Evolutionary conservation across 108 stramenopile species (phyloP), one percentile per base, ranked within the genome.

Genomic region (Mediolabrus comicus): DNA sequence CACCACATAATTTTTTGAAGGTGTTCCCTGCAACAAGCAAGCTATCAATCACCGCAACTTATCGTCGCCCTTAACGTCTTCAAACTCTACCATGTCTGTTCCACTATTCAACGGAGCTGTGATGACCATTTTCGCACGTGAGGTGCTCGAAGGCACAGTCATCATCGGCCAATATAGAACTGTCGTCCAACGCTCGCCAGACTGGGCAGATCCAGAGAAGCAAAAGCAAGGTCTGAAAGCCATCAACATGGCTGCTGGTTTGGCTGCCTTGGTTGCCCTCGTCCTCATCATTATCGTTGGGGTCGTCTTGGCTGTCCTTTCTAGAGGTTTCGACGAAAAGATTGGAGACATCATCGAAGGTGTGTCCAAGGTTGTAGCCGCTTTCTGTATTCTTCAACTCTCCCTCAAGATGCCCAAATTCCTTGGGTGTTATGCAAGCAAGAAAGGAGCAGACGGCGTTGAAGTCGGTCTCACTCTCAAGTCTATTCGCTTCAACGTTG

Each of bases 401-500:
- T 88, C 87, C n/a, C 59, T 87, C 24, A 92, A 92, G 62, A 78
- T 92, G 56, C 91, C 91, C 24, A 88, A 83, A 53, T 92, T 84
- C 38, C 71, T 92, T 11, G 91, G 87, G 4, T 41, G 89, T 6
- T 92, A 92, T 62, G 76, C 83, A 19, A 84, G 81, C 54, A 79
- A 66, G 68, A 79, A 82, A 53, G 66, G 27, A 16, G 28, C 30
- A 33, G 63, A 65, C 35, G 85, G 80, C 16, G 59, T 39, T 26
- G 61, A 51, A n/a, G 51, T 77, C 26, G 80, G 77, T 7, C 79
- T 92, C 26, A 64, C 87, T 10, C 58, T 88, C 16, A 69, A 74
- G 36, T 87, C 86, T 2, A 92, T 92, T 53, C 82, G 80, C 9
- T 92, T 92, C 84, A 92, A 92, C 65, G 86, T 92, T 27, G 88